Percentiles rank a stretch among this genome's conserved stretches.
Conservation (phyloP, 2,329 filamentous ascomycete species). For the Clonostachys solani region DNA sequence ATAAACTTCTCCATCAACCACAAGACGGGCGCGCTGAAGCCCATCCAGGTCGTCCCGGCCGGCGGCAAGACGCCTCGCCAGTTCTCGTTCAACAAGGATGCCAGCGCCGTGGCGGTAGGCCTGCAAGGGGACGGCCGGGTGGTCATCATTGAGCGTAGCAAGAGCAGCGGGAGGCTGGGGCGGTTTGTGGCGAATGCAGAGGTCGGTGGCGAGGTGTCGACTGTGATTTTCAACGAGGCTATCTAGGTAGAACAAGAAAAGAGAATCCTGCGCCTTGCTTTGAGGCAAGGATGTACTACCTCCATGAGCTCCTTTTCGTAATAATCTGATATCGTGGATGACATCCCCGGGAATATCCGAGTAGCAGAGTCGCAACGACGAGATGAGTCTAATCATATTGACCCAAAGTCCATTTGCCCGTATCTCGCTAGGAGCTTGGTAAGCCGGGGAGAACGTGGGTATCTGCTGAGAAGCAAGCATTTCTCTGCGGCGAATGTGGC, state of each 20-base stretch:
- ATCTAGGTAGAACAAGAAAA: neutral
- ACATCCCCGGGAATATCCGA: too few species aligned
- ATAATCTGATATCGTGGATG: too few species aligned
- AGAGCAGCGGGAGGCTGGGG: constrained; percentile 51
- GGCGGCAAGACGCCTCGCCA: constrained; percentile 64
- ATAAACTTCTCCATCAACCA: constrained; percentile 55
- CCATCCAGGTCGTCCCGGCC: constrained; percentile 54
- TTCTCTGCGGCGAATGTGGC: too few species aligned
- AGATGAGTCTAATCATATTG: too few species aligned
- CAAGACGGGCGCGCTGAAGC: constrained; percentile 47
- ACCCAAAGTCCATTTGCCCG: too few species aligned
- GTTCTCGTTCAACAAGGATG: constrained; percentile 61
- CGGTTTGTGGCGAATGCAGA: constrained; percentile 35
- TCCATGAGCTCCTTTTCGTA: too few species aligned
- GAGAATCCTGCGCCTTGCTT: too few species aligned
- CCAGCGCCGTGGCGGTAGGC: constrained; percentile 60
- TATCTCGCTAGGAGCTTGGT: too few species aligned
- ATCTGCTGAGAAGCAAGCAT: too few species aligned
- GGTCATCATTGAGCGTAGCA: constrained; percentile 57
- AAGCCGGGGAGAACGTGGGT: too few species aligned
- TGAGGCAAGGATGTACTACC: too few species aligned
- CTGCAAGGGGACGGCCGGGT: constrained; percentile 59
- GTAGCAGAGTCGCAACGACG: too few species aligned
- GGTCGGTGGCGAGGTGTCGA: constrained; percentile 38
- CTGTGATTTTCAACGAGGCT: constrained; percentile 40